Base-by-base conservation (phyloP, 2,329 filamentous ascomycete genomes). In the Dothistroma septosporum region DNA sequence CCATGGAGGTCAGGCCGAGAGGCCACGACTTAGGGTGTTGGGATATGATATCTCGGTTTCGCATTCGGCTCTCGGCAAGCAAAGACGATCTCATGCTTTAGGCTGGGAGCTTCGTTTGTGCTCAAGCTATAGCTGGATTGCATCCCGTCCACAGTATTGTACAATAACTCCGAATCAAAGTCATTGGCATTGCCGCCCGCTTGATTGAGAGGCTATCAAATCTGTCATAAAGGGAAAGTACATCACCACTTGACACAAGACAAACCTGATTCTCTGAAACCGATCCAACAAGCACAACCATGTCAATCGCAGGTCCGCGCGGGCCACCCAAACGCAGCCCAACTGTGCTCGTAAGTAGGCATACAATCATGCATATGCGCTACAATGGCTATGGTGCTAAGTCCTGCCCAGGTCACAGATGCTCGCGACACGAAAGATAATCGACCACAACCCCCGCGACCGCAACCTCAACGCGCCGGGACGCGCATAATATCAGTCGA, bases 401-500 rank as follows among this genome's bases (percentile, higher is more conserved):
- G 55, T 11, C 55, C 57, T 46, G 48, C 35, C 9, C 62, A 68
- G 66, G 66, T 68, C 46, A 68, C 66, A 46, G 66, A 68, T 44
- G 54, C 66, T 16, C 66, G 66, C 58, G 66, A 68, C 41, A 55
- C 50, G 16, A 54, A 55, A 28, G 61, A 61, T 3, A 35, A 54
- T 21, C 50, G 58, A 16, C 65, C 64, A 41, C 11, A 11, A 11
- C 64, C 60, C 11, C 50, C 57, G 12, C 65, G 67, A 52, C 66
- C 69, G 21, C 60, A 64, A 50, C 54, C 62, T 21, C 63, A 66
- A 55, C 64, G 68, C 49, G 56, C 61, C 14, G 67, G 80, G 82
- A 67, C 92, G 86, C 80, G 89, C 85, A 69, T 90, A 75, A 91
- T 97, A 73, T 86, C 83, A 16, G 93, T 99, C 75, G 94, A 99